phyloP scores from a whole-genome alignment of 495 filamentous ascomycete genomes.

The Tuber borchii region DNA sequence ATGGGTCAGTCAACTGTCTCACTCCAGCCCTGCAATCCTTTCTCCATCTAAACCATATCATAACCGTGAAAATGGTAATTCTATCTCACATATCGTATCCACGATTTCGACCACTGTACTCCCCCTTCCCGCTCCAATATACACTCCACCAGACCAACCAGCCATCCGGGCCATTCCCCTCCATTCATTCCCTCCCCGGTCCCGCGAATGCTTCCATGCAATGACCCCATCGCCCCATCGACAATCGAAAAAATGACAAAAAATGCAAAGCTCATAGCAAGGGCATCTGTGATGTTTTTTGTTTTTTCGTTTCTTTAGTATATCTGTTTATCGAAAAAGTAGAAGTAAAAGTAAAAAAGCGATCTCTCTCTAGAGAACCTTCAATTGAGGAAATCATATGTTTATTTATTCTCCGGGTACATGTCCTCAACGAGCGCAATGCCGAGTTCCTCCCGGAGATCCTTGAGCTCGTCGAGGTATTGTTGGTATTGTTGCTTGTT shows the following conservation, averaged over 20 bases:
- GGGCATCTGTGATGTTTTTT: neutral
- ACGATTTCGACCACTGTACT: neutral
- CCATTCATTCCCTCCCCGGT: neutral
- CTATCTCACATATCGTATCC: neutral
- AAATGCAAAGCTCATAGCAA: slow-evolving; percentile 1
- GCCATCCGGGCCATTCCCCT: neutral
- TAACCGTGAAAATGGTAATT: neutral
- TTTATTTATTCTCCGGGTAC: slow-evolving; percentile 61
- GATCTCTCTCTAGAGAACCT: neutral
- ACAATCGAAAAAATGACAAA: neutral
- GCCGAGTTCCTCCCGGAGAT: slow-evolving; percentile 86
- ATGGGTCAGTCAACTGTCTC: neutral
- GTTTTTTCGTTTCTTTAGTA: neutral
- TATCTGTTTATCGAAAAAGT: slow-evolving; percentile 1
- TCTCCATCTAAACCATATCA: neutral
- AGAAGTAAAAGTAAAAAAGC: neutral
- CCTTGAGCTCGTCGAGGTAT: slow-evolving; percentile 89
- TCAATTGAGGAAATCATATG: neutral
- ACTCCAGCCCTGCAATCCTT: neutral
- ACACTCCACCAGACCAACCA: neutral
- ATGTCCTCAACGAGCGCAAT: slow-evolving; percentile 87
- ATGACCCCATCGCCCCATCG: neutral
- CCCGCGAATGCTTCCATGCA: neutral
- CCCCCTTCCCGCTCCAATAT: neutral
- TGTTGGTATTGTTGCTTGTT: slow-evolving; percentile 95